phyloP scores from a whole-genome alignment of 2,329 filamentous ascomycete species.

The Leptosphaerulina australis region DNA sequence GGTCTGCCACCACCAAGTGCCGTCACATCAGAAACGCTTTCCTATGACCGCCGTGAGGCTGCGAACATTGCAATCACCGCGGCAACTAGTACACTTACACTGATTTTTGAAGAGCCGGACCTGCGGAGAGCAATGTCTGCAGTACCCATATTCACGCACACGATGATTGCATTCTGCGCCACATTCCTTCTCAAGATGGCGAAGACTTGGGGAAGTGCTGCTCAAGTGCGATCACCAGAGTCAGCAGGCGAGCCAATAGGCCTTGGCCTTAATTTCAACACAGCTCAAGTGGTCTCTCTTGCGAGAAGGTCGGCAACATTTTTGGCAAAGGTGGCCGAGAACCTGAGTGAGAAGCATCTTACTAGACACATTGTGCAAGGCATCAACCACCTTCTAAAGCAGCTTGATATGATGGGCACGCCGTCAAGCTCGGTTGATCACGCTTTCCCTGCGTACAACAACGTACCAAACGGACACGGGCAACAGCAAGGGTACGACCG shows the following conservation, averaged over 20 bases:
- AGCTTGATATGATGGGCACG: conserved; percentile 33
- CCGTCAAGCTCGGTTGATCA: conserved; percentile 21
- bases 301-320: conserved; percentile 35
- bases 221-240: conserved; percentile 34
- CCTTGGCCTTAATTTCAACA: conserved; percentile 41
- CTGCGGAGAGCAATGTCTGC: conserved; percentile 52
- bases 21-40: conserved; percentile 53
- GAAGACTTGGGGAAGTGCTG: conserved; percentile 51
- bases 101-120: conserved; percentile 55
- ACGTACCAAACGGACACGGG: conserved; percentile 1
- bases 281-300: conserved; percentile 36
- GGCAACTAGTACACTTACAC: conserved; percentile 54
- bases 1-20: conserved; percentile 50
- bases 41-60: conserved; percentile 51
- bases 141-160: conserved; percentile 59
- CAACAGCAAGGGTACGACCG: conserved; percentile 7
- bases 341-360: conserved; percentile 40
- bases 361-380: conserved; percentile 40
- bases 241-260: conserved; percentile 34
- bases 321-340: conserved; percentile 34
- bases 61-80: conserved; percentile 54
- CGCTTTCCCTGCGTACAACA: conserved; percentile 12
- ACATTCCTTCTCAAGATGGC: conserved; percentile 59
- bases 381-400: conserved; percentile 35
- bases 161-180: conserved; percentile 60